phyloP scores from a whole-genome alignment of 176 grass and related monocot genomes.

The Triticum aestivum region IWGSC_CS_RefSeq_v2.1 NC_057796.1:452488057-452488556 shows the following conservation, averaged over 20 bases:
- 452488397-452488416: too few relatives aligned
- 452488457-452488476: slow-evolving; percentile 21
- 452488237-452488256: neutral
- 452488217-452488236: slow-evolving; percentile 20
- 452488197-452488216: neutral
- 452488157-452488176: neutral
- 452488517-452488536: slow-evolving; percentile 4
- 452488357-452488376: too few relatives aligned
- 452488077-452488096: too few relatives aligned
- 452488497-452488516: neutral
- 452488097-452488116: too few relatives aligned
- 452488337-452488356: too few relatives aligned
- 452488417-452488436: too few relatives aligned
- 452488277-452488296: neutral
- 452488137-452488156: too few relatives aligned
- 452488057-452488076: too few relatives aligned
- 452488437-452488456: neutral
- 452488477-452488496: slow-evolving; percentile 27
- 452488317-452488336: too few relatives aligned
- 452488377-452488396: too few relatives aligned
- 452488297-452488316: neutral
- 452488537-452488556: neutral
- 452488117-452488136: too few relatives aligned
- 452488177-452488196: neutral
- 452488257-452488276: neutral